These are phyloP conservation scores for Fraxinus velutina DNA, from an alignment of 305 asterid genomes.

Conservation along the genomic window DNA sequence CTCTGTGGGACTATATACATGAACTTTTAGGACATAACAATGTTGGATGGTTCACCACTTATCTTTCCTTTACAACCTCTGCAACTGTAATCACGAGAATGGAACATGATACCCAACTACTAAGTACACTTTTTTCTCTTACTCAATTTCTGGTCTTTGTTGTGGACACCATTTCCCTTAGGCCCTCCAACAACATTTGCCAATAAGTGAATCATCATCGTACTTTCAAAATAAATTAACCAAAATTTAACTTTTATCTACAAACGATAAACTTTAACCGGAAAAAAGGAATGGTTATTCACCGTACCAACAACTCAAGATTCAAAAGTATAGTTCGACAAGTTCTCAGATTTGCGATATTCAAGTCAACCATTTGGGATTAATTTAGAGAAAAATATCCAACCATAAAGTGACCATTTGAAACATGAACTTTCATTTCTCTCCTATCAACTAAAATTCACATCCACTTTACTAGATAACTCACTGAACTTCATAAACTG, in stretches of 20 bases:
- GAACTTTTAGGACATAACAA: not conserved
- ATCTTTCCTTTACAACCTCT: conserved; percentile 16
- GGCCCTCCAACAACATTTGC: not conserved
- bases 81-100: conserved; percentile 53
- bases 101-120: conserved; percentile 50
- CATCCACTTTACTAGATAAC: conserved; percentile 1
- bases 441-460: conserved; percentile 2
- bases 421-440: not conserved
- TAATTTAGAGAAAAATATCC: not conserved
- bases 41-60: conserved; percentile 10
- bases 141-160: conserved; percentile 14
- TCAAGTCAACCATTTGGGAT: not conserved
- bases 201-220: not conserved
- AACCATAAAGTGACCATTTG: not conserved
- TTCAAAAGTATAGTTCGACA: not conserved
- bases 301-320: not conserved
- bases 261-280: not conserved
- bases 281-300: not conserved
- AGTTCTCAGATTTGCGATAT: not conserved
- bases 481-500: not conserved
- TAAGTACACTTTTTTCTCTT: conserved; percentile 14
- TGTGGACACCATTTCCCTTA: conserved; percentile 35
- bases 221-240: not conserved
- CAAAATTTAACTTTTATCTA: not conserved
- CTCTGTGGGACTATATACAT: not conserved